Evolutionary conservation across 1,139 yeast species (phyloP).

Genomic region (Suhomyces panamericanus): DNA sequence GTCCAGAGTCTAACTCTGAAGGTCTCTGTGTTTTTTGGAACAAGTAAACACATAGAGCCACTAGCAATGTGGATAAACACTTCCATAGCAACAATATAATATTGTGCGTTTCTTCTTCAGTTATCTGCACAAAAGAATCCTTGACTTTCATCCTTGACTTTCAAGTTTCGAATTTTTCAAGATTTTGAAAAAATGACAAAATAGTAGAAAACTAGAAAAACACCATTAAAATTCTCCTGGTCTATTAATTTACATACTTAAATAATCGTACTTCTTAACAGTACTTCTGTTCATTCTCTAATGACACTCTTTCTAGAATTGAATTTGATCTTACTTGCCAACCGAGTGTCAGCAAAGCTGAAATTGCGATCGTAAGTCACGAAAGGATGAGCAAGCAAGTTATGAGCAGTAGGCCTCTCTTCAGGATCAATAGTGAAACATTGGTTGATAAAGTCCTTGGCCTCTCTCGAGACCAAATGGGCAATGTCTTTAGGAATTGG

Average conservation of each 20-base stretch:
- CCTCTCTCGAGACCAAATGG: constrained; percentile 60
- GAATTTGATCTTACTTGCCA: constrained; percentile 50
- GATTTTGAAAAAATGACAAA: too few relatives aligned
- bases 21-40: too few relatives aligned
- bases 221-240: not conserved
- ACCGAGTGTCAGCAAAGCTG: constrained; percentile 60
- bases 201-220: too few relatives aligned
- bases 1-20: too few relatives aligned
- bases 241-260: not conserved
- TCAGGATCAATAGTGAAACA: constrained; percentile 86
- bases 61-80: too few relatives aligned
- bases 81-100: too few relatives aligned
- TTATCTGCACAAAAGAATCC: too few relatives aligned
- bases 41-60: too few relatives aligned
- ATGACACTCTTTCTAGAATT: constrained; percentile 29
- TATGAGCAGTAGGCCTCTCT: constrained; percentile 81
- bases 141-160: too few relatives aligned
- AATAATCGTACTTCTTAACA: not conserved
- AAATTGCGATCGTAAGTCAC: constrained; percentile 50
- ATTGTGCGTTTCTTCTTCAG: too few relatives aligned
- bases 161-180: too few relatives aligned
- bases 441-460: constrained; percentile 66
- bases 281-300: not conserved
- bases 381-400: constrained; percentile 64
- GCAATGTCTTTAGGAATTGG: constrained; percentile 90